These are phyloP conservation scores for Spergularia azorica DNA, from an alignment of 179 eudicot species.

Conservation along the genomic window DNA sequence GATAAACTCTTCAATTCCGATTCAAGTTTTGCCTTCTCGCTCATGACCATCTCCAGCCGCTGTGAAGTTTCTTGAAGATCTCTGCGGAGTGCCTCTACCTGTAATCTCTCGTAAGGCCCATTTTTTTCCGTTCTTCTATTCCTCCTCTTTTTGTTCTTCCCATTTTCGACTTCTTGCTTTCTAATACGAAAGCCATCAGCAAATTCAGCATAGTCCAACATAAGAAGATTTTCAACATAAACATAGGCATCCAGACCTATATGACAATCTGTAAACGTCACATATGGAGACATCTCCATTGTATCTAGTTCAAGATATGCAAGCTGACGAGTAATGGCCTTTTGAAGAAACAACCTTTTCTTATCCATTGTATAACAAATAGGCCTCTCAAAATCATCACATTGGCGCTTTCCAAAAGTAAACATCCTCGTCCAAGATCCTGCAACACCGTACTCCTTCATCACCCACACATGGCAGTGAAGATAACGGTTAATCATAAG, in stretches of 20 bases:
- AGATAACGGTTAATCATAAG: neutral
- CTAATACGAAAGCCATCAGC: neutral
- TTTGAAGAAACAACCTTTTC: neutral
- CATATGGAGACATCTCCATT: neutral
- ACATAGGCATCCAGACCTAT: neutral
- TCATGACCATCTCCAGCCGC: constrained; percentile 59
- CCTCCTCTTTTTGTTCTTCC: constrained; percentile 34
- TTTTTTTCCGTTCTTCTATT: constrained; percentile 30
- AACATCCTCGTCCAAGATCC: constrained; percentile 19
- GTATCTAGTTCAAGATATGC: constrained; percentile 12
- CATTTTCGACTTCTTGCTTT: neutral
- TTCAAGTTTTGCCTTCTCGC: constrained; percentile 67
- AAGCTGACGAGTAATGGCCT: neutral
- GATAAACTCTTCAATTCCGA: constrained; percentile 86
- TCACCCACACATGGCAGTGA: constrained; percentile 18
- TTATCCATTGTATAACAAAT: neutral
- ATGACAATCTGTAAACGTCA: neutral
- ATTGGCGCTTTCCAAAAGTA: neutral
- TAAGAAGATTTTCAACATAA: constrained; percentile 15
- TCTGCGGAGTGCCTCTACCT: constrained; percentile 64
- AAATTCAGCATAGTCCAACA: neutral
- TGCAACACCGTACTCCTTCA: constrained; percentile 26
- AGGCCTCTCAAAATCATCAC: neutral
- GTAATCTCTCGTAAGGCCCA: constrained; percentile 68
- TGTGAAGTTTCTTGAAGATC: constrained; percentile 72